Evolutionary conservation across 2,329 filamentous ascomycete species (phyloP).

Genomic region (Botryosphaeria agaves): DNA sequence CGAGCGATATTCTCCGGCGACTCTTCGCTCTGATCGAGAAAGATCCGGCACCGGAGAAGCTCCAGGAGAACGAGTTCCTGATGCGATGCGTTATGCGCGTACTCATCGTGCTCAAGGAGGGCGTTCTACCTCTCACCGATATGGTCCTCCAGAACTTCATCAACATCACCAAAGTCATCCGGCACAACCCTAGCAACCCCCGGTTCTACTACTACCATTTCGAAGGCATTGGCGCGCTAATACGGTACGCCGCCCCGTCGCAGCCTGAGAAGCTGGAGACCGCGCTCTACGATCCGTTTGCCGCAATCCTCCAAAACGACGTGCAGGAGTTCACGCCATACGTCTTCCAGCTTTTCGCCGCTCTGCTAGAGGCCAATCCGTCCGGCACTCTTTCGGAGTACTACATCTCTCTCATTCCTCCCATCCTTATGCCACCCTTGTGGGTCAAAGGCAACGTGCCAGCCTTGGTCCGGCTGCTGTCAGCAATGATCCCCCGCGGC

Average conservation of each 20-base stretch:
- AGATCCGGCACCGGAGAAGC: slow-evolving; percentile 69
- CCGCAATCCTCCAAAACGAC: slow-evolving; percentile 61
- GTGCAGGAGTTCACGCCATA: slow-evolving; percentile 93
- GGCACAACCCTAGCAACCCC: slow-evolving; percentile 90
- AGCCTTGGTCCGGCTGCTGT: slow-evolving; percentile 68
- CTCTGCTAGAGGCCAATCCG: slow-evolving; percentile 74
- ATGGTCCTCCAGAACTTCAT: slow-evolving; percentile 70
- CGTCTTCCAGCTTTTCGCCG: slow-evolving; percentile 86
- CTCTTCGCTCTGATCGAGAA: slow-evolving; percentile 84
- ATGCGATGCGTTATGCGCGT: slow-evolving; percentile 99
- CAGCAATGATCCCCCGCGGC: slow-evolving; percentile 67
- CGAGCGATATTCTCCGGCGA: slow-evolving; percentile 75
- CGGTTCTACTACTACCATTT: slow-evolving; percentile 98
- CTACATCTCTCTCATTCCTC: slow-evolving; percentile 62
- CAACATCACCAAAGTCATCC: slow-evolving; percentile 79
- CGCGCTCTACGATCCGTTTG: slow-evolving; percentile 69
- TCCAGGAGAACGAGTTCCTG: slow-evolving; percentile 96
- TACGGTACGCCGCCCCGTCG: slow-evolving; percentile 53
- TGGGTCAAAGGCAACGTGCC: slow-evolving; percentile 93
- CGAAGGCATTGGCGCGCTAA: slow-evolving; percentile 78
- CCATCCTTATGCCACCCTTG: slow-evolving; percentile 61
- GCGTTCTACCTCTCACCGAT: slow-evolving; percentile 55
- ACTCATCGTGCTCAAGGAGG: slow-evolving; percentile 81
- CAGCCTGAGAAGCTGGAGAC: slow-evolving; percentile 61
- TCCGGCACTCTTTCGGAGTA: slow-evolving; percentile 60